These are phyloP conservation scores for Loxodes magnus DNA, from an alignment of 73 alveolate genomes.

Conservation along the genomic window DNA sequence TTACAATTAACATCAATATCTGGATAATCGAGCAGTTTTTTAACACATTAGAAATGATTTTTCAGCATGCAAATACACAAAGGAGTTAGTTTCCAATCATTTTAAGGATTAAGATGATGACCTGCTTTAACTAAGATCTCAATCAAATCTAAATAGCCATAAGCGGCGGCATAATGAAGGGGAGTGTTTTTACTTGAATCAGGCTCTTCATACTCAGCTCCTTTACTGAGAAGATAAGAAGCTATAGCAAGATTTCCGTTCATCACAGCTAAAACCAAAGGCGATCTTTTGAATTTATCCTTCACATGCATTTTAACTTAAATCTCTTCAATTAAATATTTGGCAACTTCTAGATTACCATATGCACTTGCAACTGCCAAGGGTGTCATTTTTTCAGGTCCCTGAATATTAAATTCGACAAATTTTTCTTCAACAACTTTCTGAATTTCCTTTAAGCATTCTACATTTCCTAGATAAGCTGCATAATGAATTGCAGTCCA, in stretches of 20 bases:
- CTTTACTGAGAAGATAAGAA: conserved; percentile 57
- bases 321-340: conserved; percentile 60
- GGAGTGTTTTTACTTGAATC: conserved; percentile 87
- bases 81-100: conserved; percentile 91
- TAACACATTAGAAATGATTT: conserved; percentile 75
- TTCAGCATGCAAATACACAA: conserved; percentile 78
- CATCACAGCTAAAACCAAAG: conserved; percentile 83
- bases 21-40: conserved; percentile 56
- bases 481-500: conserved; percentile 89
- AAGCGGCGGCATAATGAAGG: conserved; percentile 93
- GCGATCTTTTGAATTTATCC: conserved; percentile 80
- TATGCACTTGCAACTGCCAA: conserved; percentile 73
- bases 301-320: conserved; percentile 63
- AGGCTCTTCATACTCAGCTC: conserved; percentile 69
- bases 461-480: conserved; percentile 65
- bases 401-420: conserved; percentile 56
- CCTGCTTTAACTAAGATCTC: conserved; percentile 76
- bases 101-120: conserved; percentile 78
- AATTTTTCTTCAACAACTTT: conserved; percentile 64
- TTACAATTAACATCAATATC: conserved; percentile 81
- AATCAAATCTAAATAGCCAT: conserved; percentile 73
- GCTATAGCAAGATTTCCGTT: conserved; percentile 80
- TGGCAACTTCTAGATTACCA: conserved; percentile 75
- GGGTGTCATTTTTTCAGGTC: conserved; percentile 73
- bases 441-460: too few species aligned